Conservation (phyloP, 495 filamentous ascomycete genomes). For the Tuber indicum region DNA sequence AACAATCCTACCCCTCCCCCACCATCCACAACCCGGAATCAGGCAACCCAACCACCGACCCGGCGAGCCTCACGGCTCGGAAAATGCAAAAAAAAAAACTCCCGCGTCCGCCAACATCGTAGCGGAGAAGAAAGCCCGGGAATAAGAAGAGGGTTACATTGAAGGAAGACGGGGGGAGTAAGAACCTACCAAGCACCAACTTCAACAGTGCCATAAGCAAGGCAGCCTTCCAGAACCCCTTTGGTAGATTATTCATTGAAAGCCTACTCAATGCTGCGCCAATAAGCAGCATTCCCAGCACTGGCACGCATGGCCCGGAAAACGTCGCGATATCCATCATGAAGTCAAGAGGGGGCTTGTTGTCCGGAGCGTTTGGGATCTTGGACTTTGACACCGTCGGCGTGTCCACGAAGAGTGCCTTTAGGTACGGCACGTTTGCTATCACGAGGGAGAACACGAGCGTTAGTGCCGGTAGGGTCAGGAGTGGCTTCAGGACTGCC, state of each 20-base stretch:
- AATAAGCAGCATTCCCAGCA: conserved; percentile 33
- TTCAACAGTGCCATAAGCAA: conserved; percentile 38
- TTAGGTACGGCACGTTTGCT: conserved; percentile 33
- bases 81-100: background rate
- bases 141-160: background rate
- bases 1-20: background rate
- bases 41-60: background rate
- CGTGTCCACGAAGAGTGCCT: conserved; percentile 31
- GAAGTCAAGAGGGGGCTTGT: conserved; percentile 37
- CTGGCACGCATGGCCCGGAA: conserved; percentile 29
- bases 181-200: conserved; percentile 32
- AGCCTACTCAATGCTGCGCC: conserved; percentile 35
- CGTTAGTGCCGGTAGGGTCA: conserved; percentile 31
- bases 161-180: background rate
- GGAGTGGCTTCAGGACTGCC: conserved; percentile 25
- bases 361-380: conserved; percentile 34
- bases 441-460: conserved; percentile 33
- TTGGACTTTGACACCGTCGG: conserved; percentile 3
- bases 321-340: conserved; percentile 37
- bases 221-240: conserved; percentile 40
- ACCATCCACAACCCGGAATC: background rate
- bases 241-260: conserved; percentile 29
- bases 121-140: background rate
- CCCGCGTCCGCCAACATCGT: background rate
- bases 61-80: background rate